Conservation (phyloP, 192 early-diverging fungal genomes). For the Rhizoclosmatium sp. region DNA sequence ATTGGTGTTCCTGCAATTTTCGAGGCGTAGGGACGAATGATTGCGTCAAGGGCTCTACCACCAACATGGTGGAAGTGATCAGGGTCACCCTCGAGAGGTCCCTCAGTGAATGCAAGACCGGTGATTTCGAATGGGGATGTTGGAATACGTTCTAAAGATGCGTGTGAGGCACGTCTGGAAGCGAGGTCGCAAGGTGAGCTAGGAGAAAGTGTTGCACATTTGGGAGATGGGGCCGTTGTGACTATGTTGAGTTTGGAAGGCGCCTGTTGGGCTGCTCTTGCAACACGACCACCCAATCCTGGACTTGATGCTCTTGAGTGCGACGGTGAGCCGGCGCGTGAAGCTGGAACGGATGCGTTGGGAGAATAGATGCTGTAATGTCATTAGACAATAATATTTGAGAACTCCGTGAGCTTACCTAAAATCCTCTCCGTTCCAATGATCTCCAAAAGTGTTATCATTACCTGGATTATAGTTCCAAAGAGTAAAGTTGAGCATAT, state of each 20-base stretch:
- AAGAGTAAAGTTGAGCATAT: conserved; percentile 81
- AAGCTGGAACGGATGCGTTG: conserved; percentile 1
- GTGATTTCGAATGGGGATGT: conserved; percentile 67
- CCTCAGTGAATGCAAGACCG: conserved; percentile 40
- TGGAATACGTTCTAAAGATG: conserved; percentile 1
- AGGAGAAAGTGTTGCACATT: neutral
- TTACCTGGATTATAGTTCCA: conserved; percentile 90
- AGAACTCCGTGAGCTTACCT: neutral
- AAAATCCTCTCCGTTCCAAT: conserved; percentile 89
- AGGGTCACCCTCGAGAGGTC: conserved; percentile 42
- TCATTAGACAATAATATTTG: too few species aligned
- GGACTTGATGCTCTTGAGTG: conserved; percentile 1
- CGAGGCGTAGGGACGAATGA: conserved; percentile 81
- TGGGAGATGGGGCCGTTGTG: neutral
- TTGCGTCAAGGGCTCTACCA: conserved; percentile 80
- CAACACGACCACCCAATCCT: neutral
- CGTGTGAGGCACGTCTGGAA: neutral
- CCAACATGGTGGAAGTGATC: conserved; percentile 66
- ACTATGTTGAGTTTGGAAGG: conserved; percentile 5
- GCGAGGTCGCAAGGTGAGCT: neutral
- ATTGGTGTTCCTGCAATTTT: conserved; percentile 76
- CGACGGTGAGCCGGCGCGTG: neutral
- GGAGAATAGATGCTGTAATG: conserved; percentile 5
- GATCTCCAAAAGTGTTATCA: conserved; percentile 80
- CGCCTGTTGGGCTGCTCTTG: neutral